Evolutionary conservation across 352 stramenopile species (phyloP), one percentile per base, ranked within the genome.

Genomic region (Globisporangium apiculatum): DNA sequence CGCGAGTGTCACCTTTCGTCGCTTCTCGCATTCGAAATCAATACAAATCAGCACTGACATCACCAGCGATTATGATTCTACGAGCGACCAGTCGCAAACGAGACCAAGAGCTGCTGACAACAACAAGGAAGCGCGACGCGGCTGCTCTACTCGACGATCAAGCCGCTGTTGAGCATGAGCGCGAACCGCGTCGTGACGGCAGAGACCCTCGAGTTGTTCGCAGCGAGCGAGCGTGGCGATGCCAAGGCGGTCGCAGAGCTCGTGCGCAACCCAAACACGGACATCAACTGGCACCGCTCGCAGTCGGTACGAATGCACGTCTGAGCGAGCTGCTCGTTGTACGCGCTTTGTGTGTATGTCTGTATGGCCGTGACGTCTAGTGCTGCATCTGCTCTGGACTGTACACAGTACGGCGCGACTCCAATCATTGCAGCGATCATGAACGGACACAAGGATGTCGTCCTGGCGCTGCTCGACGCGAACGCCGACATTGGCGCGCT

Each of bases 211-310:
- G 68, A 72, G 55, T 60, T 90, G 14, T 89, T 91, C 53, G 61
- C 57, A 1, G 83, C 76, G 57, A 83, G 78, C 53, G 75, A 83
- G 42, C 68, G 46, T 9, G 83, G 83, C 4, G 73, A 87, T 49
- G 61, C 62, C 1, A 69, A 82, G 51, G 60, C 57, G 12, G 83
- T 87, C 9, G 57, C 64, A 24, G 58, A 64, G 51, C 67, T 92
- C 11, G 43, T 89, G 36, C 18, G 66, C 17, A 61, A 87, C 46
- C 61, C 74, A 48, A 58, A 58, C 43, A 70, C 68, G 7, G 76
- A 90, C 57, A 68, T 89, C 55, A 89, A 92, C 64, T 92, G 80
- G 76, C 83, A 91, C 57, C 68, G 72, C 65, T 69, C 67, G 54
- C 73, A 85, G 64, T 75, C 79, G 69, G 79, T 90, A 54, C 8